These are phyloP conservation scores for Didymosphaeria variabile DNA, from an alignment of 2,329 filamentous ascomycete species.

Conservation along the genomic window DNA sequence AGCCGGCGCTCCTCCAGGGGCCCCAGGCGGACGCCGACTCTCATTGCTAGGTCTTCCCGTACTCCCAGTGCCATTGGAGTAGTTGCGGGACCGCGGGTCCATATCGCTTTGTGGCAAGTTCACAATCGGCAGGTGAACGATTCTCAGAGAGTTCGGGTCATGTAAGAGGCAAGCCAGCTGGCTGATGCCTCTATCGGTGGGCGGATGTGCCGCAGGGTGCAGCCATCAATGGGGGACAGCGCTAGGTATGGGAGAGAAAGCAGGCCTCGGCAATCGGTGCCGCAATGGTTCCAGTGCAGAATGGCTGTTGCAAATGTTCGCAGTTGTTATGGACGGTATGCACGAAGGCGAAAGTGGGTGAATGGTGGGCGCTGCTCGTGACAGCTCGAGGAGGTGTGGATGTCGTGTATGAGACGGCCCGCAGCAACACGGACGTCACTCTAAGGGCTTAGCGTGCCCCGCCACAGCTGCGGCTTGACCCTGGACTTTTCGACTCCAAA, in stretches of 20 bases:
- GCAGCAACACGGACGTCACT: slow-evolving; percentile 5
- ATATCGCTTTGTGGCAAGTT: slow-evolving; percentile 26
- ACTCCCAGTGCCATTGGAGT: slow-evolving; percentile 39
- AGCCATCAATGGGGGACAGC: slow-evolving; percentile 19
- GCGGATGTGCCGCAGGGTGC: slow-evolving; percentile 1
- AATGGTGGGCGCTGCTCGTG: slow-evolving; percentile 8
- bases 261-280: background rate
- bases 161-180: slow-evolving; percentile 6
- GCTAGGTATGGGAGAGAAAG: slow-evolving; percentile 3
- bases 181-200: slow-evolving; percentile 13
- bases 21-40: slow-evolving; percentile 36
- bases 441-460: slow-evolving; percentile 18
- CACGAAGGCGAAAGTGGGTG: background rate
- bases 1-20: slow-evolving; percentile 38
- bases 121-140: background rate
- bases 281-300: background rate
- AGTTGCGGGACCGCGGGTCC: slow-evolving; percentile 44
- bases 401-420: slow-evolving; percentile 33
- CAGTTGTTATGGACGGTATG: background rate
- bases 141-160: background rate
- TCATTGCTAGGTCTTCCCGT: slow-evolving; percentile 33
- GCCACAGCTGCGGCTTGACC: slow-evolving; percentile 22
- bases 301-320: background rate
- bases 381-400: slow-evolving; percentile 16
- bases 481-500: slow-evolving; percentile 20